A percentile compares a stretch with the other conserved stretches of the same genome.
These are phyloP conservation scores for Cucumis hystrix DNA, from an alignment of 306 rosid species.

Conservation along the genomic window DNA sequence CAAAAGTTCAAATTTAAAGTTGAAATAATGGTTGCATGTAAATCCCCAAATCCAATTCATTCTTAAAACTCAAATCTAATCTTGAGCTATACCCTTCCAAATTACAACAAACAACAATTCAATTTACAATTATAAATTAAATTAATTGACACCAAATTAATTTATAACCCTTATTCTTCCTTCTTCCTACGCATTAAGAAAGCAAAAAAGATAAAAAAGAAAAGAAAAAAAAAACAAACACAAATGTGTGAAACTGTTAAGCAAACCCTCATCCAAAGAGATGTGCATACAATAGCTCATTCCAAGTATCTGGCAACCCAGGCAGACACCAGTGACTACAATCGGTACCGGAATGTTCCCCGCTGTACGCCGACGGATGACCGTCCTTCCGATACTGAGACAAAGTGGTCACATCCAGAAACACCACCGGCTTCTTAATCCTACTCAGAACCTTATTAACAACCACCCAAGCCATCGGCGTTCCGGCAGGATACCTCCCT, in stretches of 20 bases:
- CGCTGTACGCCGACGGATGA: constrained; percentile 66
- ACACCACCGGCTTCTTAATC: constrained; percentile 51
- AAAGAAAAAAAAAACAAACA: neutral
- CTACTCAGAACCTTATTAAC: constrained; percentile 65
- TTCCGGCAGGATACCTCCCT: constrained; percentile 67
- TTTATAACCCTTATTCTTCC: neutral
- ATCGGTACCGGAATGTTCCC: constrained; percentile 32
- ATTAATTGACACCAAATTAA: neutral
- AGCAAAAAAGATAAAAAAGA: no score
- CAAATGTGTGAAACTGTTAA: neutral
- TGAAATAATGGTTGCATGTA: neutral
- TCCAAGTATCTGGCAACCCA: constrained; percentile 95
- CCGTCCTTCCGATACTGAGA: constrained; percentile 83
- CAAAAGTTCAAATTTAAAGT: no score
- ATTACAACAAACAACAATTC: neutral
- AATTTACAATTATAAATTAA: neutral
- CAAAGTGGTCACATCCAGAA: constrained; percentile 59
- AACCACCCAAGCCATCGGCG: constrained; percentile 66
- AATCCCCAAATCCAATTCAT: neutral
- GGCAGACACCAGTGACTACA: constrained; percentile 99
- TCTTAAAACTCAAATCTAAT: neutral
- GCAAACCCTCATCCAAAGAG: constrained; percentile 14
- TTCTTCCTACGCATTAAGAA: neutral
- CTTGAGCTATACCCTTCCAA: neutral
- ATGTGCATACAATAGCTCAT: constrained; percentile 52